Evolutionary conservation across 805 yeast species (phyloP).

Genomic region (Metschnikowia baotianmanensis): DNA sequence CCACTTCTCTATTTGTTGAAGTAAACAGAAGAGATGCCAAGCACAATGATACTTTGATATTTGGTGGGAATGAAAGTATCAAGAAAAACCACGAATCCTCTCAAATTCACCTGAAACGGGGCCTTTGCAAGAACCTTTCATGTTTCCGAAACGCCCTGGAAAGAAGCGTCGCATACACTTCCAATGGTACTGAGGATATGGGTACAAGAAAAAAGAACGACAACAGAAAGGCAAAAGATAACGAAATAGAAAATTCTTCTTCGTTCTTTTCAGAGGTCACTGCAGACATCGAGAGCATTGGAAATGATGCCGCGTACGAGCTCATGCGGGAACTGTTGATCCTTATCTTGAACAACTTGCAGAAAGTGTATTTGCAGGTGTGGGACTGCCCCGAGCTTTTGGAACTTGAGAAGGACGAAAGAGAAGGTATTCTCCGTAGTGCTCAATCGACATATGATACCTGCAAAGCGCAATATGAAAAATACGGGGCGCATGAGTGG

Average conservation of each 20-base stretch:
- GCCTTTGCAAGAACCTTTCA: background rate
- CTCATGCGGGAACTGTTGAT: slow-evolving; percentile 4
- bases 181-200: too few species aligned
- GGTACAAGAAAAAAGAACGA: background rate
- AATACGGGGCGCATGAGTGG: slow-evolving; percentile 1
- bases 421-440: background rate
- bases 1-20: too few species aligned
- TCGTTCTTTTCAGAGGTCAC: slow-evolving; percentile 1
- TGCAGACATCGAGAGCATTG: slow-evolving; percentile 2
- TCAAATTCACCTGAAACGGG: too few species aligned
- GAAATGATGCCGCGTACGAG: slow-evolving; percentile 1
- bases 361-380: background rate
- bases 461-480: slow-evolving; percentile 3
- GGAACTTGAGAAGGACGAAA: background rate
- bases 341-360: slow-evolving; percentile 2
- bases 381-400: slow-evolving; percentile 1
- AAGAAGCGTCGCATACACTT: background rate
- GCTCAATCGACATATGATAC: background rate
- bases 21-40: too few species aligned
- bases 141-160: background rate
- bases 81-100: too few species aligned
- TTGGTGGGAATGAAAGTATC: too few species aligned
- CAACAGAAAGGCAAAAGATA: background rate
- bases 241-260: background rate
- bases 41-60: too few species aligned